Percentiles rank a stretch among this genome's conserved stretches.
Conservation (phyloP, 176 grass and related monocot genomes). For the Eremochloa ophiuroides region DNA sequence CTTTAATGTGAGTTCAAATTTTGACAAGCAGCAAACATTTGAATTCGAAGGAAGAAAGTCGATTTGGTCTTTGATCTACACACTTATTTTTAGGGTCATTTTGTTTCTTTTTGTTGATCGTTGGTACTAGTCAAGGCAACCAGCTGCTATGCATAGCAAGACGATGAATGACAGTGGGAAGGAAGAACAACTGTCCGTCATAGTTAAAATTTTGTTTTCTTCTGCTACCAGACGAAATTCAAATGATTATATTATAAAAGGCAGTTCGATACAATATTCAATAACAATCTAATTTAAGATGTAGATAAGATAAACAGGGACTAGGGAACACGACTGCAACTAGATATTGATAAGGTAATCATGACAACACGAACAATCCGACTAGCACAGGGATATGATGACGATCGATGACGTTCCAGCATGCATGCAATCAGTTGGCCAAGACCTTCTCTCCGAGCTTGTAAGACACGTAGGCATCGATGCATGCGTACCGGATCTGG, state of each 20-base stretch:
- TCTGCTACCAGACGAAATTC: neutral
- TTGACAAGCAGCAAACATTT: too few species aligned
- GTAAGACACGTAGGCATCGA: constrained; percentile 62
- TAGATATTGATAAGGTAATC: neutral
- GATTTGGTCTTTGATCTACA: too few species aligned
- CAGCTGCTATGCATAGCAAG: too few species aligned
- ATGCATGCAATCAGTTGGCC: neutral
- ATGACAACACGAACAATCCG: neutral
- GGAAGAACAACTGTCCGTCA: too few species aligned
- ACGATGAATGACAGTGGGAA: too few species aligned
- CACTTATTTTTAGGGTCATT: too few species aligned
- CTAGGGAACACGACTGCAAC: neutral
- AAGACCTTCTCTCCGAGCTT: constrained; percentile 40
- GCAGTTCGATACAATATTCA: neutral
- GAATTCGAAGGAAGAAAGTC: too few species aligned
- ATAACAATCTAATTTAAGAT: neutral
- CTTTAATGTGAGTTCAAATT: too few species aligned
- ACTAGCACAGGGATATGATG: neutral
- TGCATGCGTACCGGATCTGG: constrained; percentile 49
- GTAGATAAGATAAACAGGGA: neutral
- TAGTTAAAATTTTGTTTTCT: too few species aligned
- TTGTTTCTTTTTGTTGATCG: too few species aligned
- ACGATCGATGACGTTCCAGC: neutral
- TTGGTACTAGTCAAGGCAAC: too few species aligned
- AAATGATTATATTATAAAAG: neutral